Evolutionary conservation across 2,329 filamentous ascomycete species (phyloP), one percentile per base, ranked within the genome.

Genomic region (Penicillium nordicum): DNA sequence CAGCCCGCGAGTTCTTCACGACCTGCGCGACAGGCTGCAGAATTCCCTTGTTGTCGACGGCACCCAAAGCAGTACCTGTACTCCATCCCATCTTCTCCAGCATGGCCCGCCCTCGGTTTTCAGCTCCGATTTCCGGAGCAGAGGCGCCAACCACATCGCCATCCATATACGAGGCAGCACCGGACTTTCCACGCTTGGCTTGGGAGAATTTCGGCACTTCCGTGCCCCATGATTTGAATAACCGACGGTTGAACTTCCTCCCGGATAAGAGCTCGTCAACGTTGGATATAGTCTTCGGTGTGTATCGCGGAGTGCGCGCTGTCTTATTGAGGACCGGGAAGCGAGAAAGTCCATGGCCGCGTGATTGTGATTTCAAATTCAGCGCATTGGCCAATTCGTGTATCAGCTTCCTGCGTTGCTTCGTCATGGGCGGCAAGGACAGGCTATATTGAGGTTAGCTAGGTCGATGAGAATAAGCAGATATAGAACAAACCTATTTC

Each of bases 81-180:
- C 84, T 89, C 92, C 94, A 99, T 4, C 94, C 94, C 94, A 97
- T 97, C 76, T 94, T 97, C 76, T 96, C 91, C 61, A 99, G 76
- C 85, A 99, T 89, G 3, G 86, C 85, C 49, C 91, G 84, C 11
- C 94, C 94, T 63, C 85, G 90, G 71, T 96, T 97, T 51, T 88
- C 89, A 5, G 80, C 79, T 1, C 90, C 89, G 32, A 99, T 81
- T 71, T 96, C 92, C 11, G 92, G 89, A 1, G 93, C 92, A 46
- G 86, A 84, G 1, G 84, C 90, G 46, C 93, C 94, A 2, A 97
- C 92, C 29, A 96, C 79, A 63, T 97, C 92, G 18, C 94, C 94
- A 67, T 97, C 89, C 58, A 83, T 84, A 63, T 94, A 90, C 1
- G 80, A 81, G 10, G 79, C 81, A 4, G 73, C 72, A 38, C 72